A percentile compares a stretch with the other conserved stretches of the same genome.
These are phyloP conservation scores for Soucietia sequanensis DNA, from an alignment of 805 yeast species.

Conservation along the genomic window DNA sequence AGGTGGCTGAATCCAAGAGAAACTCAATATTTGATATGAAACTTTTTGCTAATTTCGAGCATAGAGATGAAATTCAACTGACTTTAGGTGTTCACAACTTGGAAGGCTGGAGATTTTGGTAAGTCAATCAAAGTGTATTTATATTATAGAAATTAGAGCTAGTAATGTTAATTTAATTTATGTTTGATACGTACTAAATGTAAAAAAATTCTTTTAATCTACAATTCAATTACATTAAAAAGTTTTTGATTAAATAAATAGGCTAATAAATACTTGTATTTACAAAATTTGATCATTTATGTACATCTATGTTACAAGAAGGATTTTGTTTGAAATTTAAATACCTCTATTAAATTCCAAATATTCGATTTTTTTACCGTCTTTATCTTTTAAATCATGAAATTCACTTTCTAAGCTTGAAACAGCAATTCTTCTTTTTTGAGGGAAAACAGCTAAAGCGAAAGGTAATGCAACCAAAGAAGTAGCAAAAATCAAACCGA, in stretches of 20 bases:
- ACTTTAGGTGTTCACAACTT: conserved; percentile 43
- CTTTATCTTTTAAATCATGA: conserved; percentile 54
- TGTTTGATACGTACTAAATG: no score
- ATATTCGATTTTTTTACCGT: conserved; percentile 54
- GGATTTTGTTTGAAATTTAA: conserved; percentile 37
- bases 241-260: no score
- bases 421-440: conserved; percentile 64
- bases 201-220: no score
- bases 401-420: conserved; percentile 63
- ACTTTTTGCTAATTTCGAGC: conserved; percentile 34
- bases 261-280: no score
- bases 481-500: conserved; percentile 82
- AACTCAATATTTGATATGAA: conserved; percentile 24
- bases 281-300: no score
- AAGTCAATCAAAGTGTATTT: conserved; percentile 9
- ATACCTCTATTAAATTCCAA: conserved; percentile 95
- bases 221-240: no score
- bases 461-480: conserved; percentile 89
- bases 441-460: conserved; percentile 95
- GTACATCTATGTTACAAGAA: no score
- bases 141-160: no score
- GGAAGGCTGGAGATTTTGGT: conserved; percentile 65
- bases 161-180: no score
- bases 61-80: conserved; percentile 48
- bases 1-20: conserved; percentile 9